Base-by-base conservation (phyloP, 345 rosid genomes). In the Dovyalis caffra region DNA sequence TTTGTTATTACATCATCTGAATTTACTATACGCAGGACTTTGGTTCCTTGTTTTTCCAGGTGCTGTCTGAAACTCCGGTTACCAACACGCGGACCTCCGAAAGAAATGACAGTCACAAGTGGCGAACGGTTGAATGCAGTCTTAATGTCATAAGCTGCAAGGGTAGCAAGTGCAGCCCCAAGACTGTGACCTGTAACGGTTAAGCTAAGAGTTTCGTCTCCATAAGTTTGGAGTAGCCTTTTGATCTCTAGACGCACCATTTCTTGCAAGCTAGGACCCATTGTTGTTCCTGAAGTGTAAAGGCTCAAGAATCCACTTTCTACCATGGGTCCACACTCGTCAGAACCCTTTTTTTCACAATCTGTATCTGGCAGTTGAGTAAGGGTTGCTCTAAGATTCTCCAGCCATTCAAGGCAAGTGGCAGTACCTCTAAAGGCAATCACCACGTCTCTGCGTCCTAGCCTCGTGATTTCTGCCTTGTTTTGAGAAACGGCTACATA, bases 21-120 rank as follows among this genome's bases (percentile, higher is more conserved):
- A 82, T 95, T 95, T 23, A 95, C 99, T 57, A 95, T 95, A 20
- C 98, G 79, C 16, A 95, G 49, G 0, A 92, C 91, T 77, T 86
- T 91, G 0, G 89, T 86, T 74, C 96, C 99, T 65, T 86, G 90
- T 64, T 78, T 81, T 76, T 95, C 99, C 35, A 95, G 83, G 3
- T 76, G 76, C 23, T 71, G 80, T 10, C 95, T 72, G 78, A 95
- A 93, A 70, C 88, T 81, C 73, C 80, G 73, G 85, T 95, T 88
- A 1, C 99, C 99, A 3, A 95, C 96, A 12, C 97, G 92, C 10
- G 99, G 99, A 47, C 97, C 96, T 2, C 97, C 99, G 51, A 95
- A 95, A 6, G 99, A 95, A 65, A 95, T 80, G 6, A 95, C 99
- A 2, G 99, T 90, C 21, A 90, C 93, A 73, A 88, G 76, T 0